Base-by-base conservation (phyloP, 1,284 basidiomycete genomes). In the Filobasidium uniguttulatum region DNA sequence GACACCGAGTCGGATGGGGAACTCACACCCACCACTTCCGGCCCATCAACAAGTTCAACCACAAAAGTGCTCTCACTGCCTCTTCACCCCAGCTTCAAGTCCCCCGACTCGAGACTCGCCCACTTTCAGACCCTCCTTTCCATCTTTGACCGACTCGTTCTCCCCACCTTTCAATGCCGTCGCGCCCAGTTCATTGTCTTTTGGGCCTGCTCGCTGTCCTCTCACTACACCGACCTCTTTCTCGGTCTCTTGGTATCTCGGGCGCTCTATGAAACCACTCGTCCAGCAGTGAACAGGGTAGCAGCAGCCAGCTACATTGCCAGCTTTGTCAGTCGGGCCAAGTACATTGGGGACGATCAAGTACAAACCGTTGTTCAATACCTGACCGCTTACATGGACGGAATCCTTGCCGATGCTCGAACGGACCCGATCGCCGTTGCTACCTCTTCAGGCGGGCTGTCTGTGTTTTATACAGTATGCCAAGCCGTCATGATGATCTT, bases 131-230 rank as follows among this genome's bases (percentile, higher is more conserved):
- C 82, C 12, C 79, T 99, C 10, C 78, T 98, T 43, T 80, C 82
- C 57, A 86, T 96, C 57, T 99, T 98, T 63, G 85, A 93, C 62
- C 82, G 88, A 30, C 81, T 82, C 40, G 89, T 99, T 62, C 77
- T 99, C 40, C 84, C 83, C 30, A 98, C 94, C 0, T 93, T 93
- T 72, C 89, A 91, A 64, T 96, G 89, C 0, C 85, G 93, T 36
- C 93, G 98, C 66, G 91, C 90, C 1, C 94, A 98, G 60, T 99
- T 99, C 70, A 75, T 98, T 53, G 63, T 98, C 40, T 99, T 98
- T 74, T 93, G 88, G 82, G 89, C 83, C 63, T 78, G 88, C 20
- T 94, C 91, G 1, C 79, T 94, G 49, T 82, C 91, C 57, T 73
- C 82, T 7, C 81, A 87, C 53, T 96, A 91, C 61, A 80, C 85